These are phyloP conservation scores for Phytophthora sojae DNA, from an alignment of 352 stramenopile genomes.

Conservation along the genomic window DNA sequence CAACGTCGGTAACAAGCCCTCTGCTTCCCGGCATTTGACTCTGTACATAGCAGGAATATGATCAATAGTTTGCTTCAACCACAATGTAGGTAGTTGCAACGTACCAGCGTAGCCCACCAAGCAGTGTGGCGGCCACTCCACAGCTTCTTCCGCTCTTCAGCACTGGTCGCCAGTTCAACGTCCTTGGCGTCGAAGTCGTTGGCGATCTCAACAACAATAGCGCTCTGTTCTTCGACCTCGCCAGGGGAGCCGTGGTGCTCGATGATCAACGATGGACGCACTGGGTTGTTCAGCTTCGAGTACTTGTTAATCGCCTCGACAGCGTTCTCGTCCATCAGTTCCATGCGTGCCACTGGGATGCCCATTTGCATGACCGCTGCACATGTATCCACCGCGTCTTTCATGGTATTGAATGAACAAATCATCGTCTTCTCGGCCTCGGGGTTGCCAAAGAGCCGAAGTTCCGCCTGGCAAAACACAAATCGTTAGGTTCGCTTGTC, in stretches of 20 bases:
- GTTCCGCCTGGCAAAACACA: constrained; percentile 58
- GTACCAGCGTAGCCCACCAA: constrained; percentile 81
- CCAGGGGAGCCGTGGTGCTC: constrained; percentile 89
- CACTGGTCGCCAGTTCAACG: constrained; percentile 72
- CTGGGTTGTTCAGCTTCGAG: constrained; percentile 73
- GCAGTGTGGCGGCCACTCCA: constrained; percentile 84
- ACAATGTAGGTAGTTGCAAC: constrained; percentile 14
- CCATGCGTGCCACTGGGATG: constrained; percentile 86
- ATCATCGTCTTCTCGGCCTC: constrained; percentile 91
- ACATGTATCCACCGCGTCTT: constrained; percentile 81
- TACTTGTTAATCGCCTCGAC: constrained; percentile 85
- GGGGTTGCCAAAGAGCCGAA: constrained; percentile 94
- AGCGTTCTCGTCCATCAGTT: constrained; percentile 84
- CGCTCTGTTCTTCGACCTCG: constrained; percentile 88
- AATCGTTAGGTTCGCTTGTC: constrained; percentile 4
- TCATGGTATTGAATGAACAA: constrained; percentile 92
- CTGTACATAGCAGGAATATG: constrained; percentile 26
- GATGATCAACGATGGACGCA: constrained; percentile 93
- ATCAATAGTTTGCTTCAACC: neutral
- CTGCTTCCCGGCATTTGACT: constrained; percentile 79
- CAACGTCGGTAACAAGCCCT: constrained; percentile 95
- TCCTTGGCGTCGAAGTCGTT: constrained; percentile 80
- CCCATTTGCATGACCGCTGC: constrained; percentile 86
- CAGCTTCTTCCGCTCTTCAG: constrained; percentile 80
- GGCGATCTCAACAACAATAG: constrained; percentile 85